Percentiles rank a stretch among this genome's conserved stretches.
These are phyloP conservation scores for Mortierella claussenii DNA, from an alignment of 192 early-diverging fungal species.

Conservation along the genomic window DNA sequence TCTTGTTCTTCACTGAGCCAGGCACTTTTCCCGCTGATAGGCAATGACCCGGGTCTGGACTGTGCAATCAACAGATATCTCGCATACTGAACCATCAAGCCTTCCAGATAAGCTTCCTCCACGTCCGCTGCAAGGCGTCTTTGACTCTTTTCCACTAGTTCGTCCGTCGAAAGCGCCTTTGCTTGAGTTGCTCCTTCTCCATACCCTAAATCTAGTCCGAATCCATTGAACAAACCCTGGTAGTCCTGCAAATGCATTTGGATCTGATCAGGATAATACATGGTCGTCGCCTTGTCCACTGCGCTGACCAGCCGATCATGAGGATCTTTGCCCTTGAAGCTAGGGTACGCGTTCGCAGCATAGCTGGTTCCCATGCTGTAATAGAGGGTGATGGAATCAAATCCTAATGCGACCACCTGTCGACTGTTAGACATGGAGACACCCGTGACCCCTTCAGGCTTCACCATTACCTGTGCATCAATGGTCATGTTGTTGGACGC, in stretches of 20 bases:
- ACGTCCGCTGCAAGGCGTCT: not conserved
- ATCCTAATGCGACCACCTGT: conserved; percentile 32
- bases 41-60: conserved; percentile 45
- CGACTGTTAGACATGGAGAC: conserved; percentile 44
- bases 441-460: conserved; percentile 33
- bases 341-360: conserved; percentile 13
- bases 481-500: conserved; percentile 40
- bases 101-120: conserved; percentile 28
- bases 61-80: conserved; percentile 46
- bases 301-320: conserved; percentile 19
- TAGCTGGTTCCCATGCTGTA: conserved; percentile 33
- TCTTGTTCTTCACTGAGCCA: conserved; percentile 4
- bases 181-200: conserved; percentile 1
- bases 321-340: conserved; percentile 34
- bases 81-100: conserved; percentile 31
- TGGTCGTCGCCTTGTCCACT: conserved; percentile 16
- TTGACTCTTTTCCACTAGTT: conserved; percentile 10
- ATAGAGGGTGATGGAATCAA: conserved; percentile 32
- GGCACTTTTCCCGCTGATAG: conserved; percentile 18
- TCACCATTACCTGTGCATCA: conserved; percentile 33
- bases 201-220: conserved; percentile 17
- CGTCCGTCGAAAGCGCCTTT: conserved; percentile 29
- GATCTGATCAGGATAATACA: conserved; percentile 27
- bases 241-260: conserved; percentile 35
- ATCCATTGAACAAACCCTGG: conserved; percentile 12